Evolutionary conservation across 2,329 filamentous ascomycete species (phyloP).

Genomic region (Tympanopsis confertula): DNA sequence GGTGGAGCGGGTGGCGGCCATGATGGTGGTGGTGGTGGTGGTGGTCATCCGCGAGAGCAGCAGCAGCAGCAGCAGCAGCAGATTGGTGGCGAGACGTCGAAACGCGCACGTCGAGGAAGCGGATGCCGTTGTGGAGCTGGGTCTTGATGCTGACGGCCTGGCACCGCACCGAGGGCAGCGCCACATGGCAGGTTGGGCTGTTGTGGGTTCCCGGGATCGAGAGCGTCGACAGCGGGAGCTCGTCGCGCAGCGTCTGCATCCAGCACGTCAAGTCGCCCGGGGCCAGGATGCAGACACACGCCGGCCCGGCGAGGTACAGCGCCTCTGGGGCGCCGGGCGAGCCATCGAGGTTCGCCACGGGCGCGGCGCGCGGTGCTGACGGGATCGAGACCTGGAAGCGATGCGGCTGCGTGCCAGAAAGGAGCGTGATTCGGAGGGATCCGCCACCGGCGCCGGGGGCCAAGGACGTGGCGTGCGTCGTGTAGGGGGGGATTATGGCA

Average conservation of each 20-base stretch:
- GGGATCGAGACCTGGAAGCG: too few species aligned
- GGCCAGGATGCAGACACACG: constrained; percentile 50
- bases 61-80: too few species aligned
- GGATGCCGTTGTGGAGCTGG: constrained; percentile 80
- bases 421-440: not conserved
- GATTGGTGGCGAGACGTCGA: constrained; percentile 21
- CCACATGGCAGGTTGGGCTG: constrained; percentile 71
- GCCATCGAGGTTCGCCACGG: not conserved
- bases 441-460: too few species aligned
- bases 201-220: constrained; percentile 96
- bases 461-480: not conserved
- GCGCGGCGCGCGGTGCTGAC: too few species aligned
- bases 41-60: too few species aligned
- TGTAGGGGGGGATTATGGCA: not conserved
- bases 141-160: constrained; percentile 67
- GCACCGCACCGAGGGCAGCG: constrained; percentile 85
- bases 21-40: constrained; percentile 42
- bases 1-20: constrained; percentile 55
- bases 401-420: too few species aligned
- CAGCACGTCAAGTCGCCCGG: constrained; percentile 60
- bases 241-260: constrained; percentile 69
- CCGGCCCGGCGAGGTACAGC: constrained; percentile 16
- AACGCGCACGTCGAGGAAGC: constrained; percentile 87
- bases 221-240: constrained; percentile 64
- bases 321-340: constrained; percentile 23